phyloP scores from a whole-genome alignment of 2,329 filamentous ascomycete species.

The Stagonosporopsis cucurbitacearum region DNA sequence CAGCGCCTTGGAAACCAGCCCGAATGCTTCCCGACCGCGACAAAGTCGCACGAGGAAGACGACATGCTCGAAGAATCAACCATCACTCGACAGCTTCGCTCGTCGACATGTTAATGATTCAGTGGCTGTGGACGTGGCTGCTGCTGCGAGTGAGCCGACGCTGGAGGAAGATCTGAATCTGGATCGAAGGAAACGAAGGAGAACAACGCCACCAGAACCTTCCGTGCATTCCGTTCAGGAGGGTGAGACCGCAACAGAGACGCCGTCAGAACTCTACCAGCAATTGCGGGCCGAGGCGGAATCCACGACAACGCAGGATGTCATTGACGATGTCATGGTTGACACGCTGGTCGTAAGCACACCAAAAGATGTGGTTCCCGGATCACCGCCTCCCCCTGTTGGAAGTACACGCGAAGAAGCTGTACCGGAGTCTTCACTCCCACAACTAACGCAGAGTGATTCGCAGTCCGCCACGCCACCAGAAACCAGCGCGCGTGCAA shows the following conservation, averaged over 20 bases:
- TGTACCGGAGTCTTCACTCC: conserved; percentile 7
- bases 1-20: conserved; percentile 24
- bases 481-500: background rate
- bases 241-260: background rate
- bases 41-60: conserved; percentile 37
- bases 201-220: conserved; percentile 41
- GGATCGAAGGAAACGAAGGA: conserved; percentile 48
- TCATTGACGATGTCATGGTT: conserved; percentile 13
- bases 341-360: conserved; percentile 1
- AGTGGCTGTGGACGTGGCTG: background rate
- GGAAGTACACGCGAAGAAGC: background rate
- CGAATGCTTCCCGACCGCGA: conserved; percentile 21
- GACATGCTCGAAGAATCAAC: conserved; percentile 28
- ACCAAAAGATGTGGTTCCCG: background rate
- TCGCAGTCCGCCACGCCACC: conserved; percentile 4
- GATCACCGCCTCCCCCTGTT: background rate
- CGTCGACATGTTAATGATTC: conserved; percentile 11
- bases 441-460: background rate
- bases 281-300: conserved; percentile 39
- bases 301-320: background rate
- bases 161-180: conserved; percentile 41
- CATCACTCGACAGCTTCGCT: conserved; percentile 39
- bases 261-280: conserved; percentile 32
- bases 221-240: background rate
- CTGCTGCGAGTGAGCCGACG: background rate